Conservation (phyloP, 768 basidiomycete species). For the Amanita muscaria region DNA sequence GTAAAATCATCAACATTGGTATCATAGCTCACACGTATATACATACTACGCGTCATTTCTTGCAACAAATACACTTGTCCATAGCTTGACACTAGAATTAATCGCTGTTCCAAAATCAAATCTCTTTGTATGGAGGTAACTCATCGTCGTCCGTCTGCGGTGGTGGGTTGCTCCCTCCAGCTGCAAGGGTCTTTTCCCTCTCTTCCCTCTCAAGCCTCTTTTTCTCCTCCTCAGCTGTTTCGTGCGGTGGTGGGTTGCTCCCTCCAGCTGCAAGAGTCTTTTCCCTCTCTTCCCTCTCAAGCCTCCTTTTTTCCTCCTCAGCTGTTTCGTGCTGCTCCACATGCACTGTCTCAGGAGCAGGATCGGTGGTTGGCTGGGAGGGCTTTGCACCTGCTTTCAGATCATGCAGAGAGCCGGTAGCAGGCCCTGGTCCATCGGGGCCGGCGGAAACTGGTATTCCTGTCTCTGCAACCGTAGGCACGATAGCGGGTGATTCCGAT, state of each 20-base stretch:
- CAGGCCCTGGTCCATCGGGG: constrained; percentile 52
- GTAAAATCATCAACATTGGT: no score
- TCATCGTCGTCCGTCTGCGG: constrained; percentile 30
- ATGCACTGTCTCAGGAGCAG: background rate
- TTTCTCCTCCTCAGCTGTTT: constrained; percentile 60
- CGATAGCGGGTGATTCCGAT: constrained; percentile 22
- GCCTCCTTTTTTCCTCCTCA: constrained; percentile 54
- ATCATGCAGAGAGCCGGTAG: constrained; percentile 53
- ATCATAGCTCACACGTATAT: no score
- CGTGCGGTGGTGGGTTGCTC: constrained; percentile 21
- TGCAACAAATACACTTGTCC: background rate
- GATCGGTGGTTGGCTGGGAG: background rate
- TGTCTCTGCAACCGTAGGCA: constrained; percentile 68
- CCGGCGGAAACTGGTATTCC: constrained; percentile 63
- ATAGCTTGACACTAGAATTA: background rate
- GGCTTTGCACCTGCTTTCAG: constrained; percentile 26
- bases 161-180: constrained; percentile 12
- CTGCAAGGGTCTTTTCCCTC: constrained; percentile 41
- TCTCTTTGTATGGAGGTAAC: constrained; percentile 41
- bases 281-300: constrained; percentile 63
- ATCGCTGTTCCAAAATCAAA: constrained; percentile 14
- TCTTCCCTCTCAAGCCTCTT: constrained; percentile 57
- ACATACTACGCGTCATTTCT: background rate
- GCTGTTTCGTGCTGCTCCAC: constrained; percentile 33
- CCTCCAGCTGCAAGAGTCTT: constrained; percentile 28